phyloP scores from a whole-genome alignment of 371 early-diverging fungal genomes.

The Phascolomyces articulosus region DNA sequence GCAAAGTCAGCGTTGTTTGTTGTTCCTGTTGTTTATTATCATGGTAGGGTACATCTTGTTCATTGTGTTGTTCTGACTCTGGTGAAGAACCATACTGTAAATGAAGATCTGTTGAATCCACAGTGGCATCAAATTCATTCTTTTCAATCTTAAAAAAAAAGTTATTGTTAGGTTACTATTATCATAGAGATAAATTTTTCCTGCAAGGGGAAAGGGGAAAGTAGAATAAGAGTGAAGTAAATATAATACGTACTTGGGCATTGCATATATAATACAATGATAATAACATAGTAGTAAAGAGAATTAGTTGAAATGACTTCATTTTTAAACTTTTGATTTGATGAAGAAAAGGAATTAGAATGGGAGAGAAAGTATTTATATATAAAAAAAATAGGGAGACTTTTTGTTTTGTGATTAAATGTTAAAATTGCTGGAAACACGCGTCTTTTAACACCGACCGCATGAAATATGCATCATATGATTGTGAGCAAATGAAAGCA shows the following conservation, averaged over 20 bases:
- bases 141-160: too few relatives aligned
- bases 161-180: too few relatives aligned
- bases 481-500: too few relatives aligned
- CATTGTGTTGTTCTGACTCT: not conserved
- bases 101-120: not conserved
- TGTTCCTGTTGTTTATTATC: not conserved
- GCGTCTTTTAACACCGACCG: not conserved
- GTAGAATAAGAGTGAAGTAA: not conserved
- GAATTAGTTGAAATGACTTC: not conserved
- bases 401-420: not conserved
- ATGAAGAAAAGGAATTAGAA: not conserved
- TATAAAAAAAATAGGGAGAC: constrained; percentile 2
- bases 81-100: not conserved
- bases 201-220: too few relatives aligned
- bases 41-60: not conserved
- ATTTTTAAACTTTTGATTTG: too few relatives aligned
- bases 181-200: too few relatives aligned
- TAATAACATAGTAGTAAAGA: not conserved
- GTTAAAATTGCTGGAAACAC: not conserved
- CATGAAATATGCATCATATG: too few relatives aligned
- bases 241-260: not conserved
- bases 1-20: not conserved
- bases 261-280: not conserved
- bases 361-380: not conserved
- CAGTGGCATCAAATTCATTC: not conserved